Evolutionary conservation across 1,139 yeast genomes (phyloP).

Genomic region (Yamadazyma trypodendri): DNA sequence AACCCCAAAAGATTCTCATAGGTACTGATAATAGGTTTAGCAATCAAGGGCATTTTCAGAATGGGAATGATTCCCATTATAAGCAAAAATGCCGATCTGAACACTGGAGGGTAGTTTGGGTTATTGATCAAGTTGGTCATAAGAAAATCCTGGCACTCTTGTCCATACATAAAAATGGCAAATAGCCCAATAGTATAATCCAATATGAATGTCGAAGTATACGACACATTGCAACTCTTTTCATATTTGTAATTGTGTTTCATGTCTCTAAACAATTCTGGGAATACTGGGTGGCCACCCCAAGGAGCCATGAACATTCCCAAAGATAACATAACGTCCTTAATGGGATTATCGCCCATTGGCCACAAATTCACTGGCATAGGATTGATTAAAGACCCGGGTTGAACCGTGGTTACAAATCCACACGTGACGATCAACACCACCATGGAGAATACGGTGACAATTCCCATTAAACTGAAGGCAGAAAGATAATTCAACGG

Average conservation of each 20-base stretch:
- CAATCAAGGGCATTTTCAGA: constrained; percentile 40
- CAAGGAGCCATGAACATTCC: constrained; percentile 85
- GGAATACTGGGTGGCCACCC: constrained; percentile 90
- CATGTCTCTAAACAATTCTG: constrained; percentile 80
- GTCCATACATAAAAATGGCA: constrained; percentile 46
- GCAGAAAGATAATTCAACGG: constrained; percentile 74
- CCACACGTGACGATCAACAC: constrained; percentile 63
- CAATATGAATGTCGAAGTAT: constrained; percentile 30
- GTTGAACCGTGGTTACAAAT: constrained; percentile 46
- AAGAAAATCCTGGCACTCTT: constrained; percentile 35
- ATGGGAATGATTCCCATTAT: constrained; percentile 43
- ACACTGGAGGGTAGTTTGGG: constrained; percentile 30
- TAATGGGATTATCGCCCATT: constrained; percentile 34
- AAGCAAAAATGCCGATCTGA: constrained; percentile 30
- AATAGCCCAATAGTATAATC: constrained; percentile 34
- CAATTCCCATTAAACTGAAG: constrained; percentile 71
- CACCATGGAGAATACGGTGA: constrained; percentile 66
- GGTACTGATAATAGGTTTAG: constrained; percentile 42
- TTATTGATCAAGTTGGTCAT: constrained; percentile 40
- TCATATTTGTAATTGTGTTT: constrained; percentile 58
- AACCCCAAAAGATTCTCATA: constrained; percentile 27
- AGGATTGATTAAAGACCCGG: constrained; percentile 67
- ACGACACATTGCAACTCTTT: constrained; percentile 30
- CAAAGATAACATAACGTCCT: constrained; percentile 48
- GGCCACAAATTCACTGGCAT: constrained; percentile 55